phyloP scores from a whole-genome alignment of 208 protist species.

The Crithidia sp. region DNA sequence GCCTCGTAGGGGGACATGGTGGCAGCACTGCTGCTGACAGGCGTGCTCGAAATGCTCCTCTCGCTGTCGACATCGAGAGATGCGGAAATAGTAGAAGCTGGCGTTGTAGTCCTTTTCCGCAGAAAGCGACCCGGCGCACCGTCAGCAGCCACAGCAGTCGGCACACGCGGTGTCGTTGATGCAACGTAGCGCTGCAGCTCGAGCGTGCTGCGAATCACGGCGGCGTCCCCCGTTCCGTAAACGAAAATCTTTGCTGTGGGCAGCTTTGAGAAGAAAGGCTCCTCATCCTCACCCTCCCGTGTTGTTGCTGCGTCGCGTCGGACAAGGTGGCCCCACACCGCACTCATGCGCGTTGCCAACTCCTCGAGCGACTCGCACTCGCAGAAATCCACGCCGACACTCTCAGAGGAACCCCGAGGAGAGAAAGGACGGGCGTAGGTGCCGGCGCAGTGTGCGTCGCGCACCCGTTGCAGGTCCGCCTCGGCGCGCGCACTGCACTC shows the following conservation, averaged over 20 bases:
- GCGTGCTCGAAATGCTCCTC: too few species aligned
- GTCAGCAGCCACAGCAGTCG: too few species aligned
- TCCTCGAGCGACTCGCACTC: conserved; percentile 47
- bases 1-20: conserved; percentile 57
- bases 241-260: conserved; percentile 49
- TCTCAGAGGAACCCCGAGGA: too few species aligned
- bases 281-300: too few species aligned
- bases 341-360: conserved; percentile 33
- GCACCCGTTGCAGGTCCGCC: conserved; percentile 39
- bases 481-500: conserved; percentile 38
- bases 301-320: background rate
- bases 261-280: background rate
- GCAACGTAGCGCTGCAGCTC: background rate
- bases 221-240: conserved; percentile 48
- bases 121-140: background rate
- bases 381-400: conserved; percentile 1
- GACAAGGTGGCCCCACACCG: conserved; percentile 40
- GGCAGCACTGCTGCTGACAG: too few species aligned
- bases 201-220: conserved; percentile 58
- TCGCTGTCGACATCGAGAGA: background rate
- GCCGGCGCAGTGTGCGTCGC: conserved; percentile 23
- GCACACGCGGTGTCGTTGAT: too few species aligned
- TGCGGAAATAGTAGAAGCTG: background rate
- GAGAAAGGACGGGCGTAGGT: background rate
- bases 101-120: background rate